Percentiles rank a stretch among this genome's conserved stretches.
Conservation (phyloP, 352 stramenopile genomes). For the Globisporangium mamillatum region DNA sequence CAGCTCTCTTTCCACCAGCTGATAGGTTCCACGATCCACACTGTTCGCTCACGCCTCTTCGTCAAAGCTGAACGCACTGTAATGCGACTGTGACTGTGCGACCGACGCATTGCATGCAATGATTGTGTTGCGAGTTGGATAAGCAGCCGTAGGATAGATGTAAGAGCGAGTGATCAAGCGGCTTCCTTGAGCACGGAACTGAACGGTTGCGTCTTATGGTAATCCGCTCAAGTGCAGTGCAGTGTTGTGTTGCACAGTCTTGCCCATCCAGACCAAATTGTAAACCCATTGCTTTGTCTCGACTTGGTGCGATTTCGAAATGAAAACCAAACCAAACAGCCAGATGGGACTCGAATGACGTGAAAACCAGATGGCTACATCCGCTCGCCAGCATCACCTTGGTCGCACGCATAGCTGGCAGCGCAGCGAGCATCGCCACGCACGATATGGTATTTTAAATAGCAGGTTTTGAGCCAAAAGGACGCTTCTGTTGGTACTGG, state of each 20-base stretch:
- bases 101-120: no score
- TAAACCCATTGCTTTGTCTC: background rate
- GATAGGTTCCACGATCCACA: background rate
- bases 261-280: background rate
- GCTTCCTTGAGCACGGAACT: background rate
- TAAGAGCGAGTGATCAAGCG: background rate
- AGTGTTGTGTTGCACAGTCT: background rate
- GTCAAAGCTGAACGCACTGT: background rate
- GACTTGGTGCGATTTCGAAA: background rate
- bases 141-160: background rate
- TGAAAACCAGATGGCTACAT: background rate
- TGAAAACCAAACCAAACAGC: background rate
- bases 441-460: background rate
- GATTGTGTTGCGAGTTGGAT: background rate
- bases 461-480: background rate
- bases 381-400: background rate
- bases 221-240: background rate
- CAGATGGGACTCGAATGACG: background rate
- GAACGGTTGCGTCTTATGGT: background rate
- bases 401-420: background rate
- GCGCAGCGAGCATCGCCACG: background rate
- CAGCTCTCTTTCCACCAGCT: background rate
- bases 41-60: background rate
- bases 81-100: background rate
- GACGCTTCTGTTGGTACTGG: background rate